Percentiles rank a stretch among this genome's conserved stretches.
These are phyloP conservation scores for Saccharum spontaneum DNA, from an alignment of 176 grass and related monocot species.

Conservation along the genomic window DNA sequence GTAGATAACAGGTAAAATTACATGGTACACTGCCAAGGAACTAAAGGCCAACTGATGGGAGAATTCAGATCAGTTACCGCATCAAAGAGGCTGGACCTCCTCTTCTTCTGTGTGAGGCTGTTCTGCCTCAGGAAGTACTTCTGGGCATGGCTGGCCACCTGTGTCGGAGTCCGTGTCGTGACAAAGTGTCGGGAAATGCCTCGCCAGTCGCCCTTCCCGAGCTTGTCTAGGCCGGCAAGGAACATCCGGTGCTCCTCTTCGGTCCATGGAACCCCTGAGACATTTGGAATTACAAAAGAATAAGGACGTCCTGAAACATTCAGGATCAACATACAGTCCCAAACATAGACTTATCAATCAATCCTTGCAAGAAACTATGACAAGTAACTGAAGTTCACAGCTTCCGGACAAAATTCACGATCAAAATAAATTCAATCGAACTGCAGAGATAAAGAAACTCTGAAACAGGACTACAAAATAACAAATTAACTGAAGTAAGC, in stretches of 20 bases:
- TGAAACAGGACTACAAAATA: neutral
- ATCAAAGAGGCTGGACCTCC: constrained; percentile 71
- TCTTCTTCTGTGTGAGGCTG: constrained; percentile 60
- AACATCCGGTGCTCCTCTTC: constrained; percentile 74
- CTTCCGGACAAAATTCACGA: neutral
- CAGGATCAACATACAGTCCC: neutral
- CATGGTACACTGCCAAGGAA: neutral
- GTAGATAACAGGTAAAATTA: neutral
- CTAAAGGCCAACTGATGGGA: neutral
- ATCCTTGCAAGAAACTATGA: neutral
- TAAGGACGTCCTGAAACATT: neutral
- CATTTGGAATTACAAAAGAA: neutral
- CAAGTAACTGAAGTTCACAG: neutral
- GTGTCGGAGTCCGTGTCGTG: constrained; percentile 63
- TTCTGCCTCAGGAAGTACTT: constrained; percentile 80
- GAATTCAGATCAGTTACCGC: constrained; percentile 35
- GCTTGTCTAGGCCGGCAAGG: constrained; percentile 65
- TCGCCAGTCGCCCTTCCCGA: constrained; percentile 75
- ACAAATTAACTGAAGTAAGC: neutral
- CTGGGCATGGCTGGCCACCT: constrained; percentile 85
- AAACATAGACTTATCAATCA: neutral
- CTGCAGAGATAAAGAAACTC: neutral
- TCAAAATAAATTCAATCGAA: neutral
- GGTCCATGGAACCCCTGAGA: constrained; percentile 63
- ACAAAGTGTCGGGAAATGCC: constrained; percentile 69